Conservation (phyloP, 176 grass and related monocot species). For the Phyllostachys edulis region DNA sequence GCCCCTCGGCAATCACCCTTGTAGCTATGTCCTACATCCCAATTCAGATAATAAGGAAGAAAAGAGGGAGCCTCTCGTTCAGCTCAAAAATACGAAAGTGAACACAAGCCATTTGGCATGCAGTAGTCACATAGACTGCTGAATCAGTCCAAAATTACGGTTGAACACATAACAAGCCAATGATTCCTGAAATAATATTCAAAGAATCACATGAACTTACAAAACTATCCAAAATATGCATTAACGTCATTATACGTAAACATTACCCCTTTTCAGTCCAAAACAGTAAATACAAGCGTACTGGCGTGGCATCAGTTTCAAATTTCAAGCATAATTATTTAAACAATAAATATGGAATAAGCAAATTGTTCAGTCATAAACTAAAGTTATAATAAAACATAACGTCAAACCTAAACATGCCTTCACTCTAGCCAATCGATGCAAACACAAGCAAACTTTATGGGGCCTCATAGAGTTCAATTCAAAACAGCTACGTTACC, state of each 20-base stretch:
- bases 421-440: constrained; percentile 16
- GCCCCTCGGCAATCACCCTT: constrained; percentile 77
- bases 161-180: not conserved
- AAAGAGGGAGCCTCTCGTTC: not conserved
- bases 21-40: constrained; percentile 75
- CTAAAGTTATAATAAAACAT: constrained; percentile 7
- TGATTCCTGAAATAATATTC: not conserved
- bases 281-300: not conserved
- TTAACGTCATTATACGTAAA: not conserved
- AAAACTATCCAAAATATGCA: not conserved
- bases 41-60: constrained; percentile 10
- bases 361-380: not conserved
- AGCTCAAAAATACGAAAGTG: not conserved
- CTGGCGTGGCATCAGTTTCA: not conserved
- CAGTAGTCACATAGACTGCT: not conserved
- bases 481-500: not conserved
- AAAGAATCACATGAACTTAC: not conserved
- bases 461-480: not conserved
- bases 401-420: not conserved
- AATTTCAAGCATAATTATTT: not conserved
- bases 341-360: not conserved
- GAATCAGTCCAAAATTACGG: not conserved
- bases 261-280: not conserved
- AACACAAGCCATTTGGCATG: not conserved
- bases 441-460: constrained; percentile 37